Conservation (phyloP, 1,284 basidiomycete species). For the Cutaneotrichosporon cutaneum region DNA sequence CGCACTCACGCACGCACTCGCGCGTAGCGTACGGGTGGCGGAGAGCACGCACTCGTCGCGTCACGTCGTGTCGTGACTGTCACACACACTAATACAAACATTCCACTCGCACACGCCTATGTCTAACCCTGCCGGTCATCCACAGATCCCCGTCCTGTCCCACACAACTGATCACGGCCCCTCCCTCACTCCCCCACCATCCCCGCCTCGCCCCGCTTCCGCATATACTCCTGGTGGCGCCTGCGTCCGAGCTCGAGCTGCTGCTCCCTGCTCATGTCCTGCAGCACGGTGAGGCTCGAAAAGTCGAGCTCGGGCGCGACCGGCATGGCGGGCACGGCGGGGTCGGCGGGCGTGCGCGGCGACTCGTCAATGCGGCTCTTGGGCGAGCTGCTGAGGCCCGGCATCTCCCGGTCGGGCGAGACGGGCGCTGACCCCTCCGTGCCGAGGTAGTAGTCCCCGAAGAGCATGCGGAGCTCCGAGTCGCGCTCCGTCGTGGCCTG, state of each 20-base stretch:
- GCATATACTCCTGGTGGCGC: slow-evolving; percentile 43
- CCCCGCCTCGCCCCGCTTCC: slow-evolving; percentile 14
- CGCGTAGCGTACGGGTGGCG: neutral
- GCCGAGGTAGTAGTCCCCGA: slow-evolving; percentile 12
- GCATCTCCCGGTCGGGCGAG: neutral
- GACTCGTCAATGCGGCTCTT: slow-evolving; percentile 10
- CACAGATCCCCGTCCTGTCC: neutral
- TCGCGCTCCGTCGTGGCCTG: slow-evolving; percentile 14
- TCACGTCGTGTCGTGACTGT: too few relatives aligned
- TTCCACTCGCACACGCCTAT: neutral
- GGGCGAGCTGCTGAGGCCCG: slow-evolving; percentile 12
- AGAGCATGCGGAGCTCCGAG: slow-evolving; percentile 20
- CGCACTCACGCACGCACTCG: neutral
- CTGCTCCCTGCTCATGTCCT: slow-evolving; percentile 41
- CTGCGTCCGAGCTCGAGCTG: slow-evolving; percentile 37
- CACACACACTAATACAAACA: neutral
- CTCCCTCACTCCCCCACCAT: neutral
- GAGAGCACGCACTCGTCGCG: neutral
- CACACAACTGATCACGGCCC: too few relatives aligned
- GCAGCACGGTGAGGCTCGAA: slow-evolving; percentile 11
- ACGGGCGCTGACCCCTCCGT: neutral
- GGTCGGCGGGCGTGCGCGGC: slow-evolving; percentile 15
- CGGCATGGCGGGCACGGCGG: neutral
- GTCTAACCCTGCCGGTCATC: too few relatives aligned
- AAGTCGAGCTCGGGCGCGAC: slow-evolving; percentile 21